Percentiles rank a stretch among this genome's conserved stretches.
Evolutionary conservation across 805 yeast genomes (phyloP).

Genomic region (Kluyveromyces aestuarii): DNA sequence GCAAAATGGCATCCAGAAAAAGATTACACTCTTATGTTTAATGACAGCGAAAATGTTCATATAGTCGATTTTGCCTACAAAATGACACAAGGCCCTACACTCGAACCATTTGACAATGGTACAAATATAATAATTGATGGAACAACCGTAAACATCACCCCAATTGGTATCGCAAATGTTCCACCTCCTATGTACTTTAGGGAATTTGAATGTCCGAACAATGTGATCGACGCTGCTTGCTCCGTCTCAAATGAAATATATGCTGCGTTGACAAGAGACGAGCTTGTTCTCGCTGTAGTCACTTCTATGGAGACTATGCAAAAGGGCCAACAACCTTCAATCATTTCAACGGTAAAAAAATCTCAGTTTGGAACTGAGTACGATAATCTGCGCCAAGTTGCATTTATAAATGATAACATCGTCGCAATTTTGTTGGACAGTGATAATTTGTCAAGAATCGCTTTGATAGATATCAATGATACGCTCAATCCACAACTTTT

Average conservation of each 20-base stretch:
- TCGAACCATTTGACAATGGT: slow-evolving; percentile 64
- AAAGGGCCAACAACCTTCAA: slow-evolving; percentile 39
- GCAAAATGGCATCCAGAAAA: slow-evolving; percentile 86
- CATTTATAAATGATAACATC: slow-evolving; percentile 41
- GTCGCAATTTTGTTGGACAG: slow-evolving; percentile 57
- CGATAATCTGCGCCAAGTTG: slow-evolving; percentile 55
- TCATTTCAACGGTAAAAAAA: slow-evolving; percentile 26
- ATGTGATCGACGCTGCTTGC: slow-evolving; percentile 57
- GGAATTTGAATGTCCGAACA: slow-evolving; percentile 45
- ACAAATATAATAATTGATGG: slow-evolving; percentile 81
- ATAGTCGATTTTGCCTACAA: slow-evolving; percentile 60
- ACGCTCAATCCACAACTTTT: slow-evolving; percentile 33
- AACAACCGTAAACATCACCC: slow-evolving; percentile 58
- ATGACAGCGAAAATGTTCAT: slow-evolving; percentile 42
- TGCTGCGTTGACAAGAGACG: slow-evolving; percentile 47
- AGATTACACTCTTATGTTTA: slow-evolving; percentile 64
- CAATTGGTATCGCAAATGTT: slow-evolving; percentile 72
- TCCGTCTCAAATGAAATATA: slow-evolving; percentile 47
- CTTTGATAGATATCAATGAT: slow-evolving; percentile 40
- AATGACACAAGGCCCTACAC: slow-evolving; percentile 58
- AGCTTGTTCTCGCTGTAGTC: slow-evolving; percentile 38
- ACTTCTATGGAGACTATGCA: slow-evolving; percentile 36
- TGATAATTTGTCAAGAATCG: slow-evolving; percentile 39
- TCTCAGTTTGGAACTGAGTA: slow-evolving; percentile 30
- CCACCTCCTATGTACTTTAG: slow-evolving; percentile 91